Conservation (phyloP, 2,329 filamentous ascomycete species). For the Hypoxylon sp. region DNA sequence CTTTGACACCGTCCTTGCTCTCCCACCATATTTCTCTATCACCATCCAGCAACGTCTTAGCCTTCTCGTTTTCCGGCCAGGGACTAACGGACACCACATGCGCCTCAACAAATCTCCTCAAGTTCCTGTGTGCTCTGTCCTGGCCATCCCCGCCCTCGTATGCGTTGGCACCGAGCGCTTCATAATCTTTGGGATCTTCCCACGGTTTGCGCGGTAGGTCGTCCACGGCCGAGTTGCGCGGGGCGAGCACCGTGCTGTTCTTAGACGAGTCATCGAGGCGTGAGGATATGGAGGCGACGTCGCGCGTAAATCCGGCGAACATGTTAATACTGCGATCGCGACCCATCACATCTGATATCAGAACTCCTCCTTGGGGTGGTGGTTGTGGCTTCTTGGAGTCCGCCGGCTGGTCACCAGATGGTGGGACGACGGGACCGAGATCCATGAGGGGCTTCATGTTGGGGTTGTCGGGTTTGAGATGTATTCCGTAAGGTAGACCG, state of each 20-base stretch:
- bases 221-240: slow-evolving; percentile 83
- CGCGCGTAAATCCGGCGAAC: slow-evolving; percentile 82
- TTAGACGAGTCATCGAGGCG: slow-evolving; percentile 72
- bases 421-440: slow-evolving; percentile 38
- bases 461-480: slow-evolving; percentile 30
- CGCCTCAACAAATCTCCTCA: slow-evolving; percentile 83
- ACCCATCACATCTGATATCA: slow-evolving; percentile 85
- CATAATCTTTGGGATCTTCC: slow-evolving; percentile 80
- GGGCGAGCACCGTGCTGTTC: slow-evolving; percentile 88
- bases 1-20: slow-evolving; percentile 69
- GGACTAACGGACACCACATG: slow-evolving; percentile 81
- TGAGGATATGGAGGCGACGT: slow-evolving; percentile 72
- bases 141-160: slow-evolving; percentile 80
- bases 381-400: slow-evolving; percentile 25
- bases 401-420: slow-evolving; percentile 27
- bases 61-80: slow-evolving; percentile 74
- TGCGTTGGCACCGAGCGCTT: slow-evolving; percentile 69
- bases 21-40: slow-evolving; percentile 84
- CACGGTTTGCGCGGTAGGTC: slow-evolving; percentile 84
- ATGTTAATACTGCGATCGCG: slow-evolving; percentile 81
- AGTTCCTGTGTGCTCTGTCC: slow-evolving; percentile 78
- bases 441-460: slow-evolving; percentile 48
- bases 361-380: slow-evolving; percentile 59
- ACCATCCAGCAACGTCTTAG: slow-evolving; percentile 71
- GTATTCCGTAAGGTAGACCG: slow-evolving; percentile 36